Conservation (phyloP, 2,329 filamentous ascomycete genomes). For the Arthrocladium fulminans region DNA sequence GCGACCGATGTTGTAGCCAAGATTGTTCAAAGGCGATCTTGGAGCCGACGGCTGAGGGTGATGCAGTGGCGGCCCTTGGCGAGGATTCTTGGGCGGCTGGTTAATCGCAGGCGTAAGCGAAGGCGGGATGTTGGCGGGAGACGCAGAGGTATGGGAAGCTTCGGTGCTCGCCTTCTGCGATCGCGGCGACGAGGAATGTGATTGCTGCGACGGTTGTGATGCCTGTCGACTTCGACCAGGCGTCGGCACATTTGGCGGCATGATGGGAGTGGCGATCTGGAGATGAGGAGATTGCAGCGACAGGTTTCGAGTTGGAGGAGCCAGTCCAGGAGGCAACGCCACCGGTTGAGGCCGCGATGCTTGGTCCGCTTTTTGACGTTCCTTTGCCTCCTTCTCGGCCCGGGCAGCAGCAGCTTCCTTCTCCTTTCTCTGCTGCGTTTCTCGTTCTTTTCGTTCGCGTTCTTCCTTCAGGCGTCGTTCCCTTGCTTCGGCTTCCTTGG, state of each 20-base stretch:
- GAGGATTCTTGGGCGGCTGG: conserved; percentile 52
- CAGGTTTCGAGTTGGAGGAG: conserved; percentile 42
- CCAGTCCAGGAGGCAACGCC: conserved; percentile 43
- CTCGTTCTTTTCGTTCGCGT: conserved; percentile 47
- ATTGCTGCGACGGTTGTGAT: conserved; percentile 73
- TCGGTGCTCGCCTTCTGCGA: conserved; percentile 40
- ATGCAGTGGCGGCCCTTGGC: conserved; percentile 44
- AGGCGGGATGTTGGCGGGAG: conserved; percentile 53
- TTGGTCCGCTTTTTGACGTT: conserved; percentile 33
- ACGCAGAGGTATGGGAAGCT: conserved; percentile 56
- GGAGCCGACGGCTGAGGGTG: conserved; percentile 53
- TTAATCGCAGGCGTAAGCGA: conserved; percentile 56
- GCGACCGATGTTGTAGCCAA: conserved; percentile 37
- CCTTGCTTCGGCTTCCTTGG: conserved; percentile 64
- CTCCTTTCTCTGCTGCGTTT: conserved; percentile 46
- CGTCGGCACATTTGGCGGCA: conserved; percentile 77
- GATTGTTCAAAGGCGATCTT: conserved; percentile 56
- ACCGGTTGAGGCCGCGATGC: conserved; percentile 22
- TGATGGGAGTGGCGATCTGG: conserved; percentile 65
- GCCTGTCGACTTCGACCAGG: conserved; percentile 62
- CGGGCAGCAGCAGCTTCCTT: conserved; percentile 44
- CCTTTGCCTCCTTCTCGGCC: conserved; percentile 37
- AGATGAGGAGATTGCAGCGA: conserved; percentile 69
- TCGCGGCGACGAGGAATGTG: conserved; percentile 57
- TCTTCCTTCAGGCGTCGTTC: conserved; percentile 56